Conservation (phyloP, 805 yeast species). For the Spathaspora passalidarum region DNA sequence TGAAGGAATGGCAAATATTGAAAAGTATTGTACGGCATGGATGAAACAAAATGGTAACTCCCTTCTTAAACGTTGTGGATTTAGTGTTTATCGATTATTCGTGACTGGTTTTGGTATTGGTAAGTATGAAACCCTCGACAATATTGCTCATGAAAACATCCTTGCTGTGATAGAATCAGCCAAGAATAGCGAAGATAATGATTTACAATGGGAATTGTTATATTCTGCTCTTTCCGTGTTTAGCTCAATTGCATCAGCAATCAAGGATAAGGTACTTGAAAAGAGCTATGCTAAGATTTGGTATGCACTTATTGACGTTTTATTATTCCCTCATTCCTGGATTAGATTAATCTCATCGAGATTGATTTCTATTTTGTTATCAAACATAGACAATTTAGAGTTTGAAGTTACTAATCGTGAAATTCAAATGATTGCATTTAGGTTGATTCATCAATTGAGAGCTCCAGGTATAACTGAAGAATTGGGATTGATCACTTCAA, state of each 20-base stretch:
- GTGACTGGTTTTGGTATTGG: conserved; percentile 47
- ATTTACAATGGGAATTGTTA: conserved; percentile 72
- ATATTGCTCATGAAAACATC: conserved; percentile 25
- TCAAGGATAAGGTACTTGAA: conserved; percentile 27
- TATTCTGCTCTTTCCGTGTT: conserved; percentile 62
- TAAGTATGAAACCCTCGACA: conserved; percentile 36
- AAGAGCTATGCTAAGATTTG: conserved; percentile 41
- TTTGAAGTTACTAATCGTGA: conserved; percentile 41
- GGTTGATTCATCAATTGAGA: conserved; percentile 72
- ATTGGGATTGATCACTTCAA: conserved; percentile 61
- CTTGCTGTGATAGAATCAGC: conserved; percentile 20
- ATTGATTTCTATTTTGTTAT: conserved; percentile 51
- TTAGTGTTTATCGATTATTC: conserved; percentile 65
- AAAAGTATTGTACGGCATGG: conserved; percentile 58
- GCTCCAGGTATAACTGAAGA: conserved; percentile 72
- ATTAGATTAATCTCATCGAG: conserved; percentile 68
- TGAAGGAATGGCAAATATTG: conserved; percentile 28
- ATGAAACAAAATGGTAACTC: conserved; percentile 50
- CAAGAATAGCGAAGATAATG: conserved; percentile 29
- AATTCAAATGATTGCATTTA: conserved; percentile 64
- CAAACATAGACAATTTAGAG: conserved; percentile 32
- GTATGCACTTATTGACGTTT: conserved; percentile 48
- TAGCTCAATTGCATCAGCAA: conserved; percentile 37
- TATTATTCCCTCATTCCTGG: conserved; percentile 91
- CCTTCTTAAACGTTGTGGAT: conserved; percentile 67